These are phyloP conservation scores for Populus hybrid DNA, from an alignment of 441 rosid species.

Conservation along the genomic window DNA sequence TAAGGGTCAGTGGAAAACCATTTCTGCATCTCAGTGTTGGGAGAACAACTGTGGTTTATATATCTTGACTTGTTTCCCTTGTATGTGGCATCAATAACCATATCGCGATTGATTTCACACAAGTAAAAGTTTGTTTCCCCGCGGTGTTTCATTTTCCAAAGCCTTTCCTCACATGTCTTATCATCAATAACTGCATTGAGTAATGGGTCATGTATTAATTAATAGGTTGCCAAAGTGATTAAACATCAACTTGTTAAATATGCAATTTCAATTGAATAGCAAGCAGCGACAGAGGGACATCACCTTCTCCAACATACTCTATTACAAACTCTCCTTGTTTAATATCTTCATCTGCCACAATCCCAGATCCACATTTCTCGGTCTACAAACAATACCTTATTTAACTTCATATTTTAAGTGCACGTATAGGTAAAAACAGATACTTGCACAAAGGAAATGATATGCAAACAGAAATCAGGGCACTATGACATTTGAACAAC, in stretches of 20 bases:
- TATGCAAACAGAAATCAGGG: slow-evolving; percentile 5
- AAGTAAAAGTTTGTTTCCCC: slow-evolving; percentile 95
- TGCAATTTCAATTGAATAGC: slow-evolving; percentile 2
- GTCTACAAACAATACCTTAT: slow-evolving; percentile 60
- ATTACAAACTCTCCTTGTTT: slow-evolving; percentile 83
- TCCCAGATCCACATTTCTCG: slow-evolving; percentile 91
- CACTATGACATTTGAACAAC: neutral
- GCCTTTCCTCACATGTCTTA: slow-evolving; percentile 97
- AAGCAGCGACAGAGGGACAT: slow-evolving; percentile 20
- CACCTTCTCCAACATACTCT: slow-evolving; percentile 99
- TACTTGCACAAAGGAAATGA: slow-evolving; percentile 14
- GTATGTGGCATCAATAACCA: slow-evolving; percentile 97
- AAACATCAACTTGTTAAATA: slow-evolving; percentile 8
- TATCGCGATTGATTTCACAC: slow-evolving; percentile 95
- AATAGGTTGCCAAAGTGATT: slow-evolving; percentile 8
- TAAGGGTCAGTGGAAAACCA: slow-evolving; percentile 47
- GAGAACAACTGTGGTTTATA: slow-evolving; percentile 94
- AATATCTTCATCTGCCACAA: slow-evolving; percentile 91
- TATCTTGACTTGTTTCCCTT: slow-evolving; percentile 98
- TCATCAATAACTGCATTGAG: slow-evolving; percentile 81
- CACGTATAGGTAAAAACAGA: slow-evolving; percentile 9
- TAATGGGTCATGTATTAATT: slow-evolving; percentile 1
- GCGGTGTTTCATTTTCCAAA: slow-evolving; percentile 92
- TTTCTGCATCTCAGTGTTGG: slow-evolving; percentile 99
- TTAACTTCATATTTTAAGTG: slow-evolving; percentile 30